Percentiles rank a stretch among this genome's conserved stretches.
These are phyloP conservation scores for Penicillium sp. DNA, from an alignment of 2,329 filamentous ascomycete species.

Conservation along the genomic window DNA sequence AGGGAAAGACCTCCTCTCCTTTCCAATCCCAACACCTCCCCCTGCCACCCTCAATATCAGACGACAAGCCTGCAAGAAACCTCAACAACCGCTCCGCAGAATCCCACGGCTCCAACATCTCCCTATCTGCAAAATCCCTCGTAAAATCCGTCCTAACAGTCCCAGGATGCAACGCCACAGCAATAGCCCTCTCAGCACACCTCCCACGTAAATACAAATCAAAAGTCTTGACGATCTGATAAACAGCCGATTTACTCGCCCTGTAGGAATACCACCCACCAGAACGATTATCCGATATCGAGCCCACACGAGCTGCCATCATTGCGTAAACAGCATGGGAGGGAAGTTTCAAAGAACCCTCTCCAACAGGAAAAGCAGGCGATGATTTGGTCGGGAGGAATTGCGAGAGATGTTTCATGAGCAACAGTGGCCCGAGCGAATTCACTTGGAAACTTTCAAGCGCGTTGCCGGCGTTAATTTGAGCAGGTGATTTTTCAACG, in stretches of 20 bases:
- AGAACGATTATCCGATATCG: constrained; percentile 63
- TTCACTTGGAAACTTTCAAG: constrained; percentile 70
- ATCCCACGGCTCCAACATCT: constrained; percentile 62
- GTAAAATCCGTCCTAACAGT: constrained; percentile 73
- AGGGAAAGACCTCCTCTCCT: constrained; percentile 59
- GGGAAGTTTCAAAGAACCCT: constrained; percentile 40
- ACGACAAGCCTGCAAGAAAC: constrained; percentile 49
- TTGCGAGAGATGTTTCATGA: constrained; percentile 68
- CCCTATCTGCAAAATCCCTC: constrained; percentile 67
- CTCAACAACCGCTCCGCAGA: constrained; percentile 60
- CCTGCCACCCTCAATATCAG: constrained; percentile 44
- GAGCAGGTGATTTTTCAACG: constrained; percentile 64
- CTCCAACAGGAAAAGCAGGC: constrained; percentile 26
- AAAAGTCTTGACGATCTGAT: constrained; percentile 64
- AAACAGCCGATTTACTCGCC: constrained; percentile 68
- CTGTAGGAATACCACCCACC: constrained; percentile 83
- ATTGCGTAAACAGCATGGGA: constrained; percentile 61
- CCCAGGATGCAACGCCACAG: constrained; percentile 69
- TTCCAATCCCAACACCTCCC: constrained; percentile 67
- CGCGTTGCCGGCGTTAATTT: constrained; percentile 58
- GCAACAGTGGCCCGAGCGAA: constrained; percentile 65
- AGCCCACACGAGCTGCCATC: constrained; percentile 74
- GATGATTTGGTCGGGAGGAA: constrained; percentile 61
- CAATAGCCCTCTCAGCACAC: constrained; percentile 59
- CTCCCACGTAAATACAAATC: constrained; percentile 60